Evolutionary conservation across 257 asterid species (phyloP).

Genomic region (Apocynum venetum): DNA sequence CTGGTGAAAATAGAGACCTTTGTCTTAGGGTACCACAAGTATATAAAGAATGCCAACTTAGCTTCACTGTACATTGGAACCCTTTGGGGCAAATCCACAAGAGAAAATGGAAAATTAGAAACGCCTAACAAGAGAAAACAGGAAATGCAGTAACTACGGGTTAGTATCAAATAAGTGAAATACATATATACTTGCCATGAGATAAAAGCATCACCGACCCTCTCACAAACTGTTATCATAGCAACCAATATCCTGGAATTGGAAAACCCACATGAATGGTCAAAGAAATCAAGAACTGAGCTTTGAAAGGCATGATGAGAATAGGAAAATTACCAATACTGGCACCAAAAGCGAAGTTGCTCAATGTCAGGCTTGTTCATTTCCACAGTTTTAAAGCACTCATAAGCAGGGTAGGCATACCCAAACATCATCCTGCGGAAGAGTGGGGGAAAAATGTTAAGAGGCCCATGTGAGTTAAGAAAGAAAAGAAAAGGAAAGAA

Average conservation of each 20-base stretch:
- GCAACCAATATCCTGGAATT: conserved; percentile 86
- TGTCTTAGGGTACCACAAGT: conserved; percentile 93
- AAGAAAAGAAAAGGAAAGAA: conserved; percentile 10
- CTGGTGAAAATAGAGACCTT: conserved; percentile 47
- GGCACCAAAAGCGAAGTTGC: conserved; percentile 96
- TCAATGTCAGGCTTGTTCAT: conserved; percentile 84
- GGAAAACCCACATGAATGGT: conserved; percentile 2
- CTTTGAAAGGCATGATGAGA: not conserved
- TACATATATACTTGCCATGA: conserved; percentile 58
- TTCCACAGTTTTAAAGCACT: conserved; percentile 83
- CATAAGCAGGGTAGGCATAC: conserved; percentile 90
- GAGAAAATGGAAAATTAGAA: not conserved
- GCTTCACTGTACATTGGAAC: conserved; percentile 98
- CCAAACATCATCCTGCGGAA: conserved; percentile 77
- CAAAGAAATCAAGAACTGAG: conserved; percentile 15
- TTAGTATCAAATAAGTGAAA: not conserved
- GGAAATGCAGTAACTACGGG: not conserved
- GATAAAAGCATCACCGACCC: conserved; percentile 76
- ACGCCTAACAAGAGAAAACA: conserved; percentile 7
- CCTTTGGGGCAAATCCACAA: conserved; percentile 39
- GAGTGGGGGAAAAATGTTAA: conserved; percentile 7
- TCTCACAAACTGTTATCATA: conserved; percentile 76
- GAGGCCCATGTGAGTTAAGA: conserved; percentile 17
- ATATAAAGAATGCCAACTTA: conserved; percentile 88
- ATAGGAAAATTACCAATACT: conserved; percentile 57